Evolutionary conservation across 176 grass and related monocot species (phyloP), one percentile per base, ranked within the genome.

Genomic region (Aegilops tauschii): DNA sequence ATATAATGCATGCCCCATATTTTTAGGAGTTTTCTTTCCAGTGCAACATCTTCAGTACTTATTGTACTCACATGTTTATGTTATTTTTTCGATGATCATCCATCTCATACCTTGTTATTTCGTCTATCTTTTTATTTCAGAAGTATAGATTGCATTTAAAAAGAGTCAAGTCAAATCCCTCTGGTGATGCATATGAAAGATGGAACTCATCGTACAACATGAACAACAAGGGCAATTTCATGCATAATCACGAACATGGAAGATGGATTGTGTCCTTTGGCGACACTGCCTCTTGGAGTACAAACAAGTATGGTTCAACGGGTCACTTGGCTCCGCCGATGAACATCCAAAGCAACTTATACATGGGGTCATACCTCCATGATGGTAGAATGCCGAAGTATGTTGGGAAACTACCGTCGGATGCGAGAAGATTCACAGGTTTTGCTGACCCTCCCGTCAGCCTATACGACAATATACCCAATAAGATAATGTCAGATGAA

Each of bases 61-160:
- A 56, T 28, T 36, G 56, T 32, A 49, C 8, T 30, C 23, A 5
- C 69, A 39, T 74, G 12, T 87, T 2, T 47, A 36, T 16, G 34
- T 17, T 3, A 65, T 61, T 67, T 69, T 66, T 39, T 25, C 36
- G 12, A 64, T 82, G 71, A 87, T 1, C 5, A 69, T 35, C 5
- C 31, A 69, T 68, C 14, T 69, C 29, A 18, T 8, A 35, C 50
- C 69, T 8, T 34, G 27, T 42, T 21, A 69, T 13, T 2, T 56
- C 56, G 27, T 28, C 59, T 54, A 14, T 86, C 28, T 64, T 81
- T 5, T 89, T 58, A 37, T 81, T 92, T 87, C 83, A 97, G 91
- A 95, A 95, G 61, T 95, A 97, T n/a, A 68, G 93, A 6, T 29
- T 89, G 6, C 88, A 88, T 61, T 14, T 93, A 16, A 95, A 86